These are phyloP conservation scores for Saccharomyces mikatae DNA, from an alignment of 805 yeast species.

Conservation along the genomic window DNA sequence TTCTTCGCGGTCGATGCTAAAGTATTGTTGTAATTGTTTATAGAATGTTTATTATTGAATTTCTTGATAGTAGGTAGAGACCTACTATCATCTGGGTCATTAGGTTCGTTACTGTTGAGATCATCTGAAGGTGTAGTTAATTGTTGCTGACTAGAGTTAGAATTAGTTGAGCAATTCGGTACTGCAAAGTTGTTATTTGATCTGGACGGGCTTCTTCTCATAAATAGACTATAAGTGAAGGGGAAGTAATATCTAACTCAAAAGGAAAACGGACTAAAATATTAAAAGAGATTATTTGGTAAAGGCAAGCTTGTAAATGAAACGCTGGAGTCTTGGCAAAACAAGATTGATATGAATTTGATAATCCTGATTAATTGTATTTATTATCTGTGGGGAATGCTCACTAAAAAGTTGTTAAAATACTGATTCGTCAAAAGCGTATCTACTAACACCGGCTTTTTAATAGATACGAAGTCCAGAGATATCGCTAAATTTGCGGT, in stretches of 20 bases:
- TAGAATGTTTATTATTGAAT: constrained; percentile 7
- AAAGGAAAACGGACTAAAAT: background rate
- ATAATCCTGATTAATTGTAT: background rate
- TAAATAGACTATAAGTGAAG: constrained; percentile 16
- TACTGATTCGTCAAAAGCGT: background rate
- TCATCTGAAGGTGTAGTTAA: constrained; percentile 29
- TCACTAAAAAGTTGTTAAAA: background rate
- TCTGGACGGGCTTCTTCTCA: constrained; percentile 63
- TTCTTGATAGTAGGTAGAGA: constrained; percentile 30
- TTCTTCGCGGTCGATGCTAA: background rate
- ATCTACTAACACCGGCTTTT: background rate
- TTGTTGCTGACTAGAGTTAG: constrained; percentile 24
- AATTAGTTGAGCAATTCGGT: constrained; percentile 25
- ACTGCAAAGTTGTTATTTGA: constrained; percentile 36
- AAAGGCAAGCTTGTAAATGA: background rate
- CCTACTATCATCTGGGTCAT: constrained; percentile 44
- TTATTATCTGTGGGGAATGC: background rate
- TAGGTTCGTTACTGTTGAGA: constrained; percentile 32
- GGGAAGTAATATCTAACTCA: background rate
- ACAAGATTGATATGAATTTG: background rate
- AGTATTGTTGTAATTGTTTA: constrained; percentile 3
- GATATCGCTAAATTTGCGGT: background rate
- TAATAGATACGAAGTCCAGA: background rate
- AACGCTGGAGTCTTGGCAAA: background rate
- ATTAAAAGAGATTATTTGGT: background rate